Conservation (phyloP, 169 alveolate genomes). For the Amoebophrya sp. region DNA sequence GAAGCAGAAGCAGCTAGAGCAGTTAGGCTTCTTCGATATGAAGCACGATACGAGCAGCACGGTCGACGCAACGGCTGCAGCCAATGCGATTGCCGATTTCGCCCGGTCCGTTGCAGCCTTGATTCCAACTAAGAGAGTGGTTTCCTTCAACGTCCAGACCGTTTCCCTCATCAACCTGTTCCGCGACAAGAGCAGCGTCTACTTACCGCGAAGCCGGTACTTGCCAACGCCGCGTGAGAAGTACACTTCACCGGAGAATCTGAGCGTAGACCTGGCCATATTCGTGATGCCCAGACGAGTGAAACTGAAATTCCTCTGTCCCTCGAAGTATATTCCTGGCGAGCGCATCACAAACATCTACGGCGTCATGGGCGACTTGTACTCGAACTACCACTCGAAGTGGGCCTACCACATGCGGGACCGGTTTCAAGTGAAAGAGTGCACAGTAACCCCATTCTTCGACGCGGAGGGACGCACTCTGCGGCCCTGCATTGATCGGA, state of each 20-base stretch:
- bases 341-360: background rate
- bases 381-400: no score
- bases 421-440: background rate
- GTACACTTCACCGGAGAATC: background rate
- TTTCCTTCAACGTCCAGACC: background rate
- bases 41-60: background rate
- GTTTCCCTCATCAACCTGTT: background rate
- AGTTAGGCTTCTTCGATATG: background rate
- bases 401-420: background rate
- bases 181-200: background rate
- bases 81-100: background rate
- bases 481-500: background rate
- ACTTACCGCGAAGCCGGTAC: background rate
- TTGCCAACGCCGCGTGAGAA: background rate
- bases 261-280: background rate
- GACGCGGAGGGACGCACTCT: background rate
- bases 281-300: background rate
- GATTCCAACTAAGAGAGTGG: background rate
- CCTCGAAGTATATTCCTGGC: background rate
- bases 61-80: background rate
- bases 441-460: background rate
- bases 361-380: background rate
- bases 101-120: background rate
- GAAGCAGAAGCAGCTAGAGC: background rate
- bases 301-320: background rate